Conservation (phyloP, 2,329 filamentous ascomycete genomes). For the Fusarium tricinctum region DNA sequence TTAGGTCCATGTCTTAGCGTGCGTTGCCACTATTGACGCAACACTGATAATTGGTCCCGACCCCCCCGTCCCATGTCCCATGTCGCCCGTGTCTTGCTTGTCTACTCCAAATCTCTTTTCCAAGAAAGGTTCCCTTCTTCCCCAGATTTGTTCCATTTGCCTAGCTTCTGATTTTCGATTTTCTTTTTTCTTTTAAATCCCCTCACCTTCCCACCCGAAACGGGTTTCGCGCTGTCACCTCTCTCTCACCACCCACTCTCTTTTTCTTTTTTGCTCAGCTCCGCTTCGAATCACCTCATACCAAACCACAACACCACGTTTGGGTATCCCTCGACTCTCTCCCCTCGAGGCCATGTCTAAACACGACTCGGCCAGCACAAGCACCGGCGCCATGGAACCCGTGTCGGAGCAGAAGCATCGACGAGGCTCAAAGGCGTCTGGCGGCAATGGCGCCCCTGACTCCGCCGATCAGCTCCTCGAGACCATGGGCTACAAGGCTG, state of each 20-base stretch:
- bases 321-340: not conserved
- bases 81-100: not conserved
- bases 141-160: constrained; percentile 25
- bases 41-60: constrained; percentile 18
- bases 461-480: constrained; percentile 74
- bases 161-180: not conserved
- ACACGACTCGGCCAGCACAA: constrained; percentile 42
- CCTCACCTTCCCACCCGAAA: constrained; percentile 5
- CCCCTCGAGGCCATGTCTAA: constrained; percentile 37
- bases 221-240: constrained; percentile 6
- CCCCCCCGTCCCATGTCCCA: not conserved
- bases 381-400: constrained; percentile 37
- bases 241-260: not conserved
- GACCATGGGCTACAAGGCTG: constrained; percentile 75
- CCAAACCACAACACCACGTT: too few relatives aligned
- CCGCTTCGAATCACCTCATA: too few relatives aligned
- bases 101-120: constrained; percentile 37
- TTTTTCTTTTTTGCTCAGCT: not conserved
- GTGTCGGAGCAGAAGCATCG: constrained; percentile 49
- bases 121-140: constrained; percentile 20
- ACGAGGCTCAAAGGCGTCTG: constrained; percentile 45
- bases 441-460: constrained; percentile 43
- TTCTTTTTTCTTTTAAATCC: constrained; percentile 29
- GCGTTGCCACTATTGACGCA: constrained; percentile 27
- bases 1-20: constrained; percentile 24